These are phyloP conservation scores for Phyllostachys edulis DNA, from an alignment of 176 grass and related monocot genomes.

Conservation along the genomic window DNA sequence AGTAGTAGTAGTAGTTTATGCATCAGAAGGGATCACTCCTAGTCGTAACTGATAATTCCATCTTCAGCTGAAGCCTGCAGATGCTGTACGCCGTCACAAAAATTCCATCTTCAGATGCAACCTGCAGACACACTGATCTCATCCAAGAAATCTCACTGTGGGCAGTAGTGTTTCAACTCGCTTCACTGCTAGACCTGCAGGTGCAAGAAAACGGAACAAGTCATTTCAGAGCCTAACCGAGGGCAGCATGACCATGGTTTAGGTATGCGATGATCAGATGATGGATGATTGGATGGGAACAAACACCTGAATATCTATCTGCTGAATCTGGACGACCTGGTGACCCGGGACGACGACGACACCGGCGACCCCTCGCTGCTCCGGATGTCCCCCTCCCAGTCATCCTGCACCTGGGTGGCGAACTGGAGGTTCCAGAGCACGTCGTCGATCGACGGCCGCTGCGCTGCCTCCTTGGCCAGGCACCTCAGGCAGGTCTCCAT, in stretches of 20 bases:
- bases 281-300: conserved; percentile 1
- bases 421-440: conserved; percentile 99
- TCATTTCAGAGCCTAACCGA: neutral
- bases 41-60: neutral
- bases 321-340: conserved; percentile 31
- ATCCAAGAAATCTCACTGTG: neutral
- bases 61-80: neutral
- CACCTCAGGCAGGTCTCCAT: conserved; percentile 90
- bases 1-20: neutral
- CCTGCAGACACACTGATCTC: neutral
- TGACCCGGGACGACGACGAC: conserved; percentile 44
- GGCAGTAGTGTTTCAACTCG: neutral
- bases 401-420: conserved; percentile 81
- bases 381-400: conserved; percentile 55
- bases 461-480: conserved; percentile 68
- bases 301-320: conserved; percentile 28
- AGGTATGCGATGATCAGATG: neutral
- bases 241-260: neutral
- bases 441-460: conserved; percentile 86
- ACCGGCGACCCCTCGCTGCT: conserved; percentile 64
- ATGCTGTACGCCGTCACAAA: neutral
- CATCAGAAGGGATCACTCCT: neutral
- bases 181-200: neutral
- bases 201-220: neutral
- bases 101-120: neutral